These are phyloP conservation scores for Arabidopsis lyrata DNA, from an alignment of 441 rosid genomes.

Conservation along the genomic window DNA sequence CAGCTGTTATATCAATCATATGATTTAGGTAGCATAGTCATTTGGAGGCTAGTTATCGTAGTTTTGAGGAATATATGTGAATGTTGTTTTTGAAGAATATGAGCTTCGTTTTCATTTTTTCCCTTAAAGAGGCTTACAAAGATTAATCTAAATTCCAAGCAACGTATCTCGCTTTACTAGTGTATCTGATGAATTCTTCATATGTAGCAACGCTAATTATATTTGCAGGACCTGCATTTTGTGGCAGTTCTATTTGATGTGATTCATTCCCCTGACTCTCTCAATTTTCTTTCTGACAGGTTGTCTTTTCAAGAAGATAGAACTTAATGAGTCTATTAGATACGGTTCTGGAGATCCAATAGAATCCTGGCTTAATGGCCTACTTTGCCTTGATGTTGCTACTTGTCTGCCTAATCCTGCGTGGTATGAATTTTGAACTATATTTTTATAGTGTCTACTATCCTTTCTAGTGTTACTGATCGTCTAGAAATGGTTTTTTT, in stretches of 20 bases:
- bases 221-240: conserved; percentile 1
- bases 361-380: conserved; percentile 92
- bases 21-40: conserved; percentile 1
- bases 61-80: conserved; percentile 14
- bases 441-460: not conserved
- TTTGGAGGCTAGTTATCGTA: not conserved
- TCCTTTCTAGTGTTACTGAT: not conserved
- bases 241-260: conserved; percentile 13
- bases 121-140: conserved; percentile 4
- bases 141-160: conserved; percentile 8
- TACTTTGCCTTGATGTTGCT: conserved; percentile 93
- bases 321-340: conserved; percentile 93
- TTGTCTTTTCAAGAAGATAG: conserved; percentile 88
- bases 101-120: not conserved
- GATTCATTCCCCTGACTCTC: conserved; percentile 29
- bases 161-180: conserved; percentile 12
- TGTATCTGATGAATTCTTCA: not conserved
- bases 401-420: conserved; percentile 76
- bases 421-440: conserved; percentile 30
- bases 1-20: conserved; percentile 8
- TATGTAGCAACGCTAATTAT: not conserved
- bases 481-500: not conserved
- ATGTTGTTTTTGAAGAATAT: not conserved
- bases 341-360: conserved; percentile 92
- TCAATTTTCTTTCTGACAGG: conserved; percentile 52